Conservation (phyloP, 441 rosid genomes). For the Raphanus hybrid region DNA sequence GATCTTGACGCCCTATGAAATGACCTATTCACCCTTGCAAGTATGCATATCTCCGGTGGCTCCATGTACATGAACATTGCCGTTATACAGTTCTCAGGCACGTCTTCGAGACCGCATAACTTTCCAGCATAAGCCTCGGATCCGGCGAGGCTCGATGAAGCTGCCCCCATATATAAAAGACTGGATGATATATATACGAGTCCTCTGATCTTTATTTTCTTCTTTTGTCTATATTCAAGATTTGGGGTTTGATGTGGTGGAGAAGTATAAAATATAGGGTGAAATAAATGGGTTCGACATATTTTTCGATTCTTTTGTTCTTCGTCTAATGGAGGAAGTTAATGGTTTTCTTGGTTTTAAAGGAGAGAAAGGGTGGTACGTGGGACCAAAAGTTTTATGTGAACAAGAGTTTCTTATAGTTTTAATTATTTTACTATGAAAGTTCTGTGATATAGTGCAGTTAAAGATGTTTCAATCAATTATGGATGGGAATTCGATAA, state of each 20-base stretch:
- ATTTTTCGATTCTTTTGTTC: constrained; percentile 35
- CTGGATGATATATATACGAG: neutral
- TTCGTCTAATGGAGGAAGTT: constrained; percentile 37
- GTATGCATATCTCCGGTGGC: constrained; percentile 62
- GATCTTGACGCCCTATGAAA: constrained; percentile 64
- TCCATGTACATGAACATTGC: constrained; percentile 55
- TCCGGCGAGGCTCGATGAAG: constrained; percentile 46
- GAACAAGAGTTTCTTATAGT: neutral
- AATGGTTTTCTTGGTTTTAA: constrained; percentile 37
- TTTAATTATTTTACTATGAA: neutral
- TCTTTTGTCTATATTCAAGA: neutral
- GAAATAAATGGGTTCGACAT: constrained; percentile 42
- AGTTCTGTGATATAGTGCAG: constrained; percentile 27
- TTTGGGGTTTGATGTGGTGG: constrained; percentile 48
- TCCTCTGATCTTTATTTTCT: neutral
- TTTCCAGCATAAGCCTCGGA: constrained; percentile 31
- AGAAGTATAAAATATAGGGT: constrained; percentile 59
- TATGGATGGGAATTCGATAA: constrained; percentile 4
- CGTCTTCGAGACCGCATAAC: constrained; percentile 49
- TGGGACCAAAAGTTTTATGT: constrained; percentile 19
- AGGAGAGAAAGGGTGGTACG: constrained; percentile 20
- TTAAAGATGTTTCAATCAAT: neutral
- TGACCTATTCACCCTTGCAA: constrained; percentile 54
- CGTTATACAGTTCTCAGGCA: constrained; percentile 66
- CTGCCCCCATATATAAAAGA: constrained; percentile 55